Base-by-base conservation (phyloP, 2,329 filamentous ascomycete genomes). In the Penicillium sp. region DNA sequence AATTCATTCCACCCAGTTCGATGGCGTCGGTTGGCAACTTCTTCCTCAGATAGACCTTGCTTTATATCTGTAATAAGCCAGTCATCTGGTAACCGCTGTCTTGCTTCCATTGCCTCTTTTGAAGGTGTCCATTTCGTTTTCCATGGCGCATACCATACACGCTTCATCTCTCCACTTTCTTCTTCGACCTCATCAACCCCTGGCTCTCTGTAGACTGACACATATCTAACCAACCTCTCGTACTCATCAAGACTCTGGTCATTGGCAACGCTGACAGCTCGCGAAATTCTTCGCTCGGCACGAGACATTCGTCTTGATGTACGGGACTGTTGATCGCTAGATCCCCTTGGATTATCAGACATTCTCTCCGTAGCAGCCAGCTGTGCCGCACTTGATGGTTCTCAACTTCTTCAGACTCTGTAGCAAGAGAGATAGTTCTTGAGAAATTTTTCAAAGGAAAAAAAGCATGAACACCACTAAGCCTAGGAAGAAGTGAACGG, bases 1-100 rank as follows among this genome's bases (percentile, higher is more conserved):
- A 91, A 78, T 69, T 91, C 88, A 73, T 90, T 91, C 79, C 77
- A 90, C 52, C 88, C 88, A 59, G 81, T 79, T 62, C 81, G 80
- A 70, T 82, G 87, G 62, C 88, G 80, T 65, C 88, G 81, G 45
- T 68, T 64, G 62, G 86, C 81, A 49, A 88, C 82, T 59, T 88
- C 84, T 47, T 70, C 63, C 47, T 70, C 71, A 40, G 79, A 77
- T 59, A 90, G 78, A 76, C 88, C 88, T 60, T 81, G 75, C 64
- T 79, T 81, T 72, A 89, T 84, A 68, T 90, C 83, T 66, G 86
- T 87, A 65, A 83, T 79, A 63, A 89, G 78, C 85, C 84, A 89
- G 1, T 88, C 85, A 8, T 84, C 81, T 1, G 86, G 86, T 11
- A 84, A 78, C 58, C 74, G 69, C 56, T 67, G 69, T 8, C 61